A percentile compares a stretch with the other conserved stretches of the same genome.
These are phyloP conservation scores for Lagenidium giganteum DNA, from an alignment of 352 stramenopile species.

Conservation along the genomic window DNA sequence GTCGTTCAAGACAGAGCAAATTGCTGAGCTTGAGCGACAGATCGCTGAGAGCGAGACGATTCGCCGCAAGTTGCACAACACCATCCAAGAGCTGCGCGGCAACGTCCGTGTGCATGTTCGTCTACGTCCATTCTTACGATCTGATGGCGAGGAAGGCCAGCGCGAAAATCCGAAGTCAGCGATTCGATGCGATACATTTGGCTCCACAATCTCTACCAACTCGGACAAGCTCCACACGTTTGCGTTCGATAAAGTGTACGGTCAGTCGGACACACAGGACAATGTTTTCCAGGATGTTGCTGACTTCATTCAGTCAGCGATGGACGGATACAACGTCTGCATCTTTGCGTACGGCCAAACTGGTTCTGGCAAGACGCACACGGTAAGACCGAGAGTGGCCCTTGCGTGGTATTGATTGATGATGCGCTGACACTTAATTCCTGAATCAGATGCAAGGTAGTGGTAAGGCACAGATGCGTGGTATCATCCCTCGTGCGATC, in stretches of 20 bases:
- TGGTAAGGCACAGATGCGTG: conserved; percentile 90
- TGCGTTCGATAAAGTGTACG: conserved; percentile 97
- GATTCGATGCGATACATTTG: conserved; percentile 52
- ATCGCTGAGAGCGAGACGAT: conserved; percentile 54
- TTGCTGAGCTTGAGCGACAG: conserved; percentile 50
- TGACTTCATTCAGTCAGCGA: conserved; percentile 79
- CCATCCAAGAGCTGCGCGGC: conserved; percentile 97
- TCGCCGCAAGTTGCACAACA: conserved; percentile 97
- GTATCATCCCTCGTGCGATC: conserved; percentile 97
- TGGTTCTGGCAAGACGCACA: conserved; percentile 95
- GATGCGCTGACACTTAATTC: too few relatives aligned
- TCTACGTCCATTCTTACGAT: conserved; percentile 85
- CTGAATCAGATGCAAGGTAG: conserved; percentile 97
- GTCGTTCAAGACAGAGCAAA: conserved; percentile 37
- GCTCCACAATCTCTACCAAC: conserved; percentile 56
- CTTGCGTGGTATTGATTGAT: too few relatives aligned
- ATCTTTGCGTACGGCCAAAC: conserved; percentile 98
- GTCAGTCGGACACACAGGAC: conserved; percentile 89
- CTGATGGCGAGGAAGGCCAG: conserved; percentile 49
- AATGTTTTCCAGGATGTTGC: conserved; percentile 90
- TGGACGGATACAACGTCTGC: conserved; percentile 98
- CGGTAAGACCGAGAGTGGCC: too few relatives aligned
- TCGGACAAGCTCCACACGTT: conserved; percentile 81
- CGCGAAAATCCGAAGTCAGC: conserved; percentile 33
- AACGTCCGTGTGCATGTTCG: conserved; percentile 98